Evolutionary conservation across 1,284 basidiomycete genomes (phyloP).

Genomic region (Trametes sp.): DNA sequence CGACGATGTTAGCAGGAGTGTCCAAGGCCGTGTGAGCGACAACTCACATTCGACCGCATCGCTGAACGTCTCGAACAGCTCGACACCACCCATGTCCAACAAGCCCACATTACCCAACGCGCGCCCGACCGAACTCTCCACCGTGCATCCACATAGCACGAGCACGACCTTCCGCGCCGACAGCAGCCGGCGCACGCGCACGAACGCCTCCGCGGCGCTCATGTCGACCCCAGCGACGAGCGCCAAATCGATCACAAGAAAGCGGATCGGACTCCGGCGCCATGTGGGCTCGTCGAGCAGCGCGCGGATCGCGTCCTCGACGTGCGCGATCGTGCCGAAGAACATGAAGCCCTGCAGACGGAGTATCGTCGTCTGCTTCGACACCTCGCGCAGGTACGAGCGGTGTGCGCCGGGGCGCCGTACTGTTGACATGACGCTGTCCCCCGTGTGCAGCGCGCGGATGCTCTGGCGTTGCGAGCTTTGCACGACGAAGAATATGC

Average conservation of each 20-base stretch:
- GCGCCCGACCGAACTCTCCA: conserved; percentile 69
- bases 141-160: conserved; percentile 86
- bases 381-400: conserved; percentile 90
- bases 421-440: conserved; percentile 89
- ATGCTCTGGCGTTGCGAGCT: conserved; percentile 88
- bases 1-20: no score
- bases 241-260: conserved; percentile 87
- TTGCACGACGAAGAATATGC: conserved; percentile 96
- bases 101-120: conserved; percentile 81
- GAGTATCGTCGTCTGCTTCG: conserved; percentile 90
- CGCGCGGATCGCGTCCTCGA: conserved; percentile 82
- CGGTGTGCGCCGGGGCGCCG: conserved; percentile 89
- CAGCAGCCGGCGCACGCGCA: conserved; percentile 88
- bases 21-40: no score
- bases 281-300: conserved; percentile 81
- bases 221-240: conserved; percentile 93
- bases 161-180: conserved; percentile 81
- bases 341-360: conserved; percentile 95
- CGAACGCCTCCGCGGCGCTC: conserved; percentile 94
- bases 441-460: conserved; percentile 80
- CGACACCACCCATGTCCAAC: conserved; percentile 79
- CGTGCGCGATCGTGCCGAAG: conserved; percentile 93
- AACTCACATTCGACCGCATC: conserved; percentile 93
- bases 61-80: conserved; percentile 86
- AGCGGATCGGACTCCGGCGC: conserved; percentile 85